Base-by-base conservation (phyloP, 2,329 filamentous ascomycete species). In the Septoria petroselini region DNA sequence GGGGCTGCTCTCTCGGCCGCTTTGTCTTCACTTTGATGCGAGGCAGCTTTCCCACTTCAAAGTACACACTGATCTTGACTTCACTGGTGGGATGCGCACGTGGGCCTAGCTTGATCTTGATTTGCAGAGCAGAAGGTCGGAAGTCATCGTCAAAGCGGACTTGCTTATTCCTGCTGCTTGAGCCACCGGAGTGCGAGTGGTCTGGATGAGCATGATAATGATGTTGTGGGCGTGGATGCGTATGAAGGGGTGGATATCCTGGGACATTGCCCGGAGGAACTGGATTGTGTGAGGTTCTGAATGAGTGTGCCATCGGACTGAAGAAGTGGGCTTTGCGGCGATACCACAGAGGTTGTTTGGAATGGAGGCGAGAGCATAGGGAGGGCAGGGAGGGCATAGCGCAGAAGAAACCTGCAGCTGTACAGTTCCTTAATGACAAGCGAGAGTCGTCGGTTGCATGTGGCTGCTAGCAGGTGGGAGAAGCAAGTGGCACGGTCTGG, bases 41-140 rank as follows among this genome's bases (percentile, higher is more conserved):
- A 2, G 64, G 64, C 25, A 66, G 46, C 12, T 44, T 48, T 1
- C 64, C 64, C 11, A 48, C 49, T 29, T 61, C 58, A 35, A 66
- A 66, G 12, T 54, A 47, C 3, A 66, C 55, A 18, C 58, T 62
- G 48, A 66, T 65, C 53, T 63, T 64, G 12, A 66, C 47, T 17
- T 65, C 49, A 21, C 56, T 52, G 2, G 62, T 60, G 5, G 63
- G 62, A n/a, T 50, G 39, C 5, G 56, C 51, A 15, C 48, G 30
- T 0, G 64, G 62, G 1, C 64, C 64, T 7, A 65, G 50, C 34
- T 58, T 64, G 35, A 66, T 52, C 9, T 58, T 56, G 3, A 66
- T 50, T 1, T 52, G 52, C 9, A 66, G 52, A 8, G 58, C 44
- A 1, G 58, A 62, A 9, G 63, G 63, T 18, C 52, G 38, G 50